Evolutionary conservation across 306 rosid species (phyloP).

Genomic region (Cucurbita maxima): DNA sequence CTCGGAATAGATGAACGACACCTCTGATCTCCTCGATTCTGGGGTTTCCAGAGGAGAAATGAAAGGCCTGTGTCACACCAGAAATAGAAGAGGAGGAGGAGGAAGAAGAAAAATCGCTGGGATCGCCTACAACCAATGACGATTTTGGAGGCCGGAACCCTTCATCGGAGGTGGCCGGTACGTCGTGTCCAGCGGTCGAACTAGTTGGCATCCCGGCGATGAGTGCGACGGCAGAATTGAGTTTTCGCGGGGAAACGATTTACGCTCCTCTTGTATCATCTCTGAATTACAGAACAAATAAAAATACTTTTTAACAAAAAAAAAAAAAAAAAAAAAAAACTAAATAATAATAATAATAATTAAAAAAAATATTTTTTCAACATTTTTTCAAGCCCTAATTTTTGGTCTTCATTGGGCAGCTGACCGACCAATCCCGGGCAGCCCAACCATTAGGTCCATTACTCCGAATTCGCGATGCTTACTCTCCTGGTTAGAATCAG

Average conservation of each 20-base stretch:
- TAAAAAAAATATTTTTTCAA: no score
- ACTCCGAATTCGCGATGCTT: not conserved
- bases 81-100: constrained; percentile 45
- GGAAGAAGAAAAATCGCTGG: constrained; percentile 16
- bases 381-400: not conserved
- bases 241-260: constrained; percentile 3
- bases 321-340: no score
- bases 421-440: not conserved
- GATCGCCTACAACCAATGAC: constrained; percentile 16
- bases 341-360: no score
- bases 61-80: constrained; percentile 37
- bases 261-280: not conserved
- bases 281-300: no score
- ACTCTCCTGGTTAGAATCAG: not conserved
- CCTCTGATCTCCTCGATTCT: constrained; percentile 91
- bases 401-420: not conserved
- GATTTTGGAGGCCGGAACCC: constrained; percentile 11
- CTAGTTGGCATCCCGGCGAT: constrained; percentile 23
- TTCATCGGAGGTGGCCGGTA: constrained; percentile 26
- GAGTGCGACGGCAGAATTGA: not conserved
- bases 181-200: constrained; percentile 24
- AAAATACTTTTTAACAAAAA: no score
- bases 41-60: constrained; percentile 97
- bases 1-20: constrained; percentile 68
- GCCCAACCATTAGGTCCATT: not conserved